These are phyloP conservation scores for Pseudopyricularia javanii DNA, from an alignment of 2,329 filamentous ascomycete species.

Conservation along the genomic window DNA sequence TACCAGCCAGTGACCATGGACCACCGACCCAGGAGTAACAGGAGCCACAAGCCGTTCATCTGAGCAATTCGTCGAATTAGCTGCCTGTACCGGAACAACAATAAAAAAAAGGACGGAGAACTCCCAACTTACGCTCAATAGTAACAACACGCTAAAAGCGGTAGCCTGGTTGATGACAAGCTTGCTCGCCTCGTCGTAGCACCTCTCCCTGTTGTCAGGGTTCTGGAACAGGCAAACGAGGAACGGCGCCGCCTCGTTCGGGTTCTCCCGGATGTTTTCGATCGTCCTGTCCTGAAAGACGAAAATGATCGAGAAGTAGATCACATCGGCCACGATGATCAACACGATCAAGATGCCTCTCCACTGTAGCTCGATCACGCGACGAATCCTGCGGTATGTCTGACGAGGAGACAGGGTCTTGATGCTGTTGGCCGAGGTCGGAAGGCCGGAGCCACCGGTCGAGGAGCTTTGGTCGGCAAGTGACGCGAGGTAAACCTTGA, in stretches of 20 bases:
- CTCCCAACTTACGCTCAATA: slow-evolving; percentile 55
- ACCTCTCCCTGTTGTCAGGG: slow-evolving; percentile 51
- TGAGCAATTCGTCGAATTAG: slow-evolving; percentile 16
- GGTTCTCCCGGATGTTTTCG: slow-evolving; percentile 41
- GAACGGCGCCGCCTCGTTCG: slow-evolving; percentile 48
- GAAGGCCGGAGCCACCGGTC: slow-evolving; percentile 60
- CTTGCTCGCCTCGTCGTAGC: slow-evolving; percentile 43
- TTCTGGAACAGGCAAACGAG: slow-evolving; percentile 53
- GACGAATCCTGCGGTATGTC: slow-evolving; percentile 74
- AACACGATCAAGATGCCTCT: slow-evolving; percentile 80
- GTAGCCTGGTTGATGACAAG: slow-evolving; percentile 66
- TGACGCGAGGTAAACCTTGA: slow-evolving; percentile 85
- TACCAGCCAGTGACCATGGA: slow-evolving; percentile 81
- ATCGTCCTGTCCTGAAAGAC: slow-evolving; percentile 73
- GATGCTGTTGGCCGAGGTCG: slow-evolving; percentile 64
- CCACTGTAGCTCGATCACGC: slow-evolving; percentile 89
- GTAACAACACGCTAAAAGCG: slow-evolving; percentile 67
- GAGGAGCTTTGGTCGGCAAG: slow-evolving; percentile 60
- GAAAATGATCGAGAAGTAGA: slow-evolving; percentile 89
- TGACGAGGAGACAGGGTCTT: slow-evolving; percentile 70
- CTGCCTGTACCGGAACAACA: background rate
- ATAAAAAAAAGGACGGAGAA: background rate
- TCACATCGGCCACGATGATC: slow-evolving; percentile 80
- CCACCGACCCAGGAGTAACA: slow-evolving; percentile 68
- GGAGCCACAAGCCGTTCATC: slow-evolving; percentile 76